Percentiles rank a stretch among this genome's conserved stretches.
Conservation (phyloP, 2,329 filamentous ascomycete genomes). For the Neofusicoccum sp. region DNA sequence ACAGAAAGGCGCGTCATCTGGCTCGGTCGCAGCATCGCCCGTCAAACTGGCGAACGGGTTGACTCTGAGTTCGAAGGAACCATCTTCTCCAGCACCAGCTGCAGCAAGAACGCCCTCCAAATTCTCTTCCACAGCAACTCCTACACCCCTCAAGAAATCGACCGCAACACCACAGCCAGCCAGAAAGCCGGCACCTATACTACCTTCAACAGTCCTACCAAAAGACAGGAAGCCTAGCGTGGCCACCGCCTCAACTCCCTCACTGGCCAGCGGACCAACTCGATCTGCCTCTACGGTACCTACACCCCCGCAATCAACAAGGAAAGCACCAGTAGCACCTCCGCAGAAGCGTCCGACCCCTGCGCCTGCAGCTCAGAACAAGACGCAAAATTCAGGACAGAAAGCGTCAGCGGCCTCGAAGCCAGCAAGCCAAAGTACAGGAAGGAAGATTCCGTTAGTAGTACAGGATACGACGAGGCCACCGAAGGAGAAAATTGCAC, state of each 20-base stretch:
- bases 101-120: not conserved
- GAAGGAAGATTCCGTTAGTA: not conserved
- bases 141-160: not conserved
- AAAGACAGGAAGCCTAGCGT: not conserved
- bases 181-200: not conserved
- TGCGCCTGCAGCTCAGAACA: not conserved
- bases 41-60: constrained; percentile 11
- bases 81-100: not conserved
- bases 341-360: not conserved
- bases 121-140: not conserved
- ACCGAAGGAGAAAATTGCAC: constrained; percentile 9
- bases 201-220: constrained; percentile 4
- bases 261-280: not conserved
- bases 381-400: not conserved
- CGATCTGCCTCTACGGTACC: not conserved
- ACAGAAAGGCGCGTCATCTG: not conserved
- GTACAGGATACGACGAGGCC: constrained; percentile 11
- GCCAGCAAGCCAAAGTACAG: not conserved
- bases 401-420: not conserved
- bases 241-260: not conserved
- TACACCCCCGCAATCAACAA: not conserved
- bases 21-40: not conserved
- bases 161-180: not conserved
- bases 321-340: not conserved
- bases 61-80: not conserved